Evolutionary conservation across 352 stramenopile species (phyloP), one percentile per base, ranked within the genome.

Genomic region (Phytophthora foliorum): DNA sequence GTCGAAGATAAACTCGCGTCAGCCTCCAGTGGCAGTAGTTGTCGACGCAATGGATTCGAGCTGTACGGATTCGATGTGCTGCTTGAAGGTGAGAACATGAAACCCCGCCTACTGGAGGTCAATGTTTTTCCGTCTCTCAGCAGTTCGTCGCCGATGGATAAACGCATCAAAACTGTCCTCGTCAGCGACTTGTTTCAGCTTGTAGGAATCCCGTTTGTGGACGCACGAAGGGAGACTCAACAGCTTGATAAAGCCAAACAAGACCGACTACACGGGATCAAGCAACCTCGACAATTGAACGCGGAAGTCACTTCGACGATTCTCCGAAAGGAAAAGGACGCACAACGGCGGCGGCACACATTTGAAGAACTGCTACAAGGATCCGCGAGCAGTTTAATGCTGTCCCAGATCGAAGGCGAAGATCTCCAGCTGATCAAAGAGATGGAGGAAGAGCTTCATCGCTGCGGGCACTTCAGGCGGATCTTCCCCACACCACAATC

Each of bases 51-150:
- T 17, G 91, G 85, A 31, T 98, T 96, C 64, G 91, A 98, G 52
- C 69, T 98, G 8, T 98, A 96, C 48, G 90, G 92, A 0, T 97
- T 97, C 67, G 91, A 97, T 53, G 76, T 98, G 2, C 64, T 98
- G 1, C 64, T 97, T 11, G 89, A 97, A 59, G 76, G 81, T 5
- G 75, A 84, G 5, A 63, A 76, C 6, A 81, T 97, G 63, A 80
- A 80, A 42, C 90, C 92, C 6, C 94, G 89, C 78, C 63, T 98
- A n/a, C 75, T 98, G 6, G 92, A 98, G 58, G 91, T 98, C 22
- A 98, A 98, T 57, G 83, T 97, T 13, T 95, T 93, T 21, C 93
- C 93, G 31, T 95, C 88, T 6, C 81, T 98, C 9, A 97, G 82
- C 56, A 93, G 89, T 45, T 92, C 78, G 8, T 94, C 82, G 1